Base-by-base conservation (phyloP, 495 filamentous ascomycete genomes). In the Physcia stellaris region DNA sequence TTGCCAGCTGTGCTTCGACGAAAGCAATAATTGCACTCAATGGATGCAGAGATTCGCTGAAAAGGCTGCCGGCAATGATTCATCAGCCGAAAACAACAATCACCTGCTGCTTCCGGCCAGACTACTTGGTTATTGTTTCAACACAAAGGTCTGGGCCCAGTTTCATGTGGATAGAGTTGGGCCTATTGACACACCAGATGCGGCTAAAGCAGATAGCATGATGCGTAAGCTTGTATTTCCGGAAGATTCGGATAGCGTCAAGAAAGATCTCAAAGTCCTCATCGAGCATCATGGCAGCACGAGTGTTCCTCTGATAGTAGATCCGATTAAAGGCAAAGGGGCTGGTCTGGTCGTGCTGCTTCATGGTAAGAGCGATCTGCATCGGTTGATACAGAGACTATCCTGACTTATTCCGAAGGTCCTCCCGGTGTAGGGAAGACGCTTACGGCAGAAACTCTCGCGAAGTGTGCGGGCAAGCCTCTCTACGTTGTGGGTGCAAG, bases 371-470 rank as follows among this genome's bases (percentile, higher is more conserved):
- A 28, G 9, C 26, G 9, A 9, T 28, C 26, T n/a, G n/a, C 26
- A 28, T 13, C 9, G 26, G 9, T 13, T 28, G 9, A 9, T 9
- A 28, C 13, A 9, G 9, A 28, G n/a, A 13, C 26, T 9, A 13
- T 28, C 9, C 13, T 28, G 26, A 28, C 26, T 9, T 28, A 9
- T 13, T 28, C 13, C 26, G n/a, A 9, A 28, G 26, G 62, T 4
- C 56, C 57, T 6, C 59, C 62, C 0, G 64, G 62, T 0, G 56
- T 61, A 10, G 62, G 59, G 4, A 67, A 65, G 44, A 67, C 63
- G 0, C 43, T 64, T 31, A 62, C 60, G 9, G 63, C 61, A 19
- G 48, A 51, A 30, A n/a, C 13, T 35, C 13, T 35, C 6, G 33
- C 33, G 5, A 19, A 35, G 19, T 5, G 13, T 2, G 19, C 33